Evolutionary conservation across 2,329 filamentous ascomycete species (phyloP), one percentile per base, ranked within the genome.

Genomic region (Colletotrichum sp.): DNA sequence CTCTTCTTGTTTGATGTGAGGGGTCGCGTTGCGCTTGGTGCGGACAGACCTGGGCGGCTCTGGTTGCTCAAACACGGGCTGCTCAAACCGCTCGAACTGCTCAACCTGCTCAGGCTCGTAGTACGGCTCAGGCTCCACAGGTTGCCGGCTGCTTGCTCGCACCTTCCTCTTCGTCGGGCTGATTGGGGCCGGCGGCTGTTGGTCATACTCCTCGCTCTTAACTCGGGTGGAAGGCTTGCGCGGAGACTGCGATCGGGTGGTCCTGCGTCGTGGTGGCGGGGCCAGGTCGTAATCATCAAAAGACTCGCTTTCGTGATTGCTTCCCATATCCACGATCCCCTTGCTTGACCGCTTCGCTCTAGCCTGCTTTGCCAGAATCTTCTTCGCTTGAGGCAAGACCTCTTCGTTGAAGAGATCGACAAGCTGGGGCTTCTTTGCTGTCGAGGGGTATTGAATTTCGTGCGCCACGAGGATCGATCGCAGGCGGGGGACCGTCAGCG

Each of bases 401-500:
- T 97, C 88, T 36, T 94, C 89, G 81, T 94, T 93, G 85, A 99
- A 96, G 62, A 98, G 92, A 9, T 94, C 92, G 76, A 99, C 89
- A 27, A 99, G 92, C 82, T 98, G 94, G 0, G 92, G 88, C 87
- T 99, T 99, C 87, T 98, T 99, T 15, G 97, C 96, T 6, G 93
- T 96, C 0, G 95, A 93, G 7, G 96, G 94, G 83, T 98, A 98
- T 48, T 92, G 87, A 81, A 98, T 88, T 82, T 96, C 94, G 86
- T 99, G 95, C 78, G 93, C 94, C 81, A 98, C 94, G 74, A 99
- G 92, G 78, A 98, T 97, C 65, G 94, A 96, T 80, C 97, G 95
- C 80, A 99, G 89, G 61, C 94, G 94, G 32, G 97, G 96, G 66
- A 98, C 93, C 2, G 96, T 98, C 78, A 98, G 91, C 78, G 91